A percentile compares a stretch with the other conserved stretches of the same genome.
phyloP scores from a whole-genome alignment of 768 basidiomycete genomes.

The Suillus sp. region DNA sequence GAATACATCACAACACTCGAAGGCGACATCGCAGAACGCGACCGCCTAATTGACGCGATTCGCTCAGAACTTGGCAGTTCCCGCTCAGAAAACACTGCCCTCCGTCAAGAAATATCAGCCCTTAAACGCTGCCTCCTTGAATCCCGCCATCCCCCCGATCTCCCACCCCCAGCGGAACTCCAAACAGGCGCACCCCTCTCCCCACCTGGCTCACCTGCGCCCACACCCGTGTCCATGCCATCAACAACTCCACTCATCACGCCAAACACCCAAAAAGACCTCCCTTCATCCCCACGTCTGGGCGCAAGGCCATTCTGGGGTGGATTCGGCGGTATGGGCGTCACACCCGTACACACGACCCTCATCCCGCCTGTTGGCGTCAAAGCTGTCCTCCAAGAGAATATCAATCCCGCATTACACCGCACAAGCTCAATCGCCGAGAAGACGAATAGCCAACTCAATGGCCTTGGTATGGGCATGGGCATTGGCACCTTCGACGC shows the following conservation, averaged over 20 bases:
- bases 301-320: slow-evolving; percentile 74
- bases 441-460: slow-evolving; percentile 35
- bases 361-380: slow-evolving; percentile 58
- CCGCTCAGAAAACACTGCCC: slow-evolving; percentile 79
- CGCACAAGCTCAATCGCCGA: slow-evolving; percentile 25
- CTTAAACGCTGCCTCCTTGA: slow-evolving; percentile 77
- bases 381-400: slow-evolving; percentile 27
- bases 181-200: slow-evolving; percentile 22
- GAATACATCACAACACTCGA: slow-evolving; percentile 96
- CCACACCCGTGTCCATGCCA: slow-evolving; percentile 18
- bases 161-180: slow-evolving; percentile 49
- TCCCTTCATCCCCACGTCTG: slow-evolving; percentile 63
- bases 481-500: slow-evolving; percentile 61
- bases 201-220: slow-evolving; percentile 24
- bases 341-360: slow-evolving; percentile 84
- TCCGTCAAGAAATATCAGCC: slow-evolving; percentile 73
- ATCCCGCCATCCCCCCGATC: slow-evolving; percentile 54
- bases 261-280: slow-evolving; percentile 78
- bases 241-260: slow-evolving; percentile 42
- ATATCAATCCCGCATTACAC: slow-evolving; percentile 33
- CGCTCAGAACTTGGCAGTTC: slow-evolving; percentile 79
- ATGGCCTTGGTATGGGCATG: slow-evolving; percentile 26
- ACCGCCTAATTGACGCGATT: slow-evolving; percentile 86
- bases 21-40: slow-evolving; percentile 89
- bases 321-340: slow-evolving; percentile 65